phyloP scores from a whole-genome alignment of 2,329 filamentous ascomycete species.

The Plenodomus tracheiphilus region DNA sequence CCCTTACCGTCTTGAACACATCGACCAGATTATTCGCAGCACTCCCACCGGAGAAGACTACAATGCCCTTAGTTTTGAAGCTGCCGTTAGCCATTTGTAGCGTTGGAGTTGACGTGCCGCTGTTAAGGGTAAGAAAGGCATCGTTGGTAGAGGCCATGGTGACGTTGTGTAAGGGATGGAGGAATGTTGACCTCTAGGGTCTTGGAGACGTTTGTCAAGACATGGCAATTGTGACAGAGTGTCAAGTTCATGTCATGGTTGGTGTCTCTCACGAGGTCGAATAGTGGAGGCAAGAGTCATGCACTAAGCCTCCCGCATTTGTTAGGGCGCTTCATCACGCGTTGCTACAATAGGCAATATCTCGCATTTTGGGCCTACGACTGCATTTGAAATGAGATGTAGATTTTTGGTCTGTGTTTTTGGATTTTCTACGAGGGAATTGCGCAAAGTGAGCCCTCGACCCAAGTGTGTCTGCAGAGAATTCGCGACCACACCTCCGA shows the following conservation, averaged over 20 bases:
- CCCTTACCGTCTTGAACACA: constrained; percentile 69
- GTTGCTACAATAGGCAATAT: constrained; percentile 29
- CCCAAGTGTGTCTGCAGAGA: constrained; percentile 27
- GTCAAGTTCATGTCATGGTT: constrained; percentile 13
- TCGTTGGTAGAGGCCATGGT: constrained; percentile 22
- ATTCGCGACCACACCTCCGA: neutral
- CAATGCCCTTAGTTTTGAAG: constrained; percentile 60
- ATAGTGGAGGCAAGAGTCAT: constrained; percentile 29
- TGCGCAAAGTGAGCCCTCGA: constrained; percentile 38
- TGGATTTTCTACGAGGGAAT: constrained; percentile 27
- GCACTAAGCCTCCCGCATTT: constrained; percentile 22
- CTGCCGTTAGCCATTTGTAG: constrained; percentile 24
- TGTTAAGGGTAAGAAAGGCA: constrained; percentile 18
- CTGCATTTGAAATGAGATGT: neutral
- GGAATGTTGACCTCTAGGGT: constrained; percentile 17
- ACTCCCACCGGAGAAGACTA: constrained; percentile 89
- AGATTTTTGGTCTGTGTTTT: constrained; percentile 8
- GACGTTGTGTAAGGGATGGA: constrained; percentile 5
- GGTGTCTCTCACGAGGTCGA: constrained; percentile 16
- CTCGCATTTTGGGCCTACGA: constrained; percentile 21
- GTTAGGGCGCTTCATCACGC: constrained; percentile 12
- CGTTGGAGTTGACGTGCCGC: constrained; percentile 17
- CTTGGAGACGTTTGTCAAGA: constrained; percentile 13
- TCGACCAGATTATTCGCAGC: constrained; percentile 95
- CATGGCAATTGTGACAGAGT: constrained; percentile 25